Evolutionary conservation across 768 basidiomycete species (phyloP).

Genomic region (Psilocybe subaeruginosa): DNA sequence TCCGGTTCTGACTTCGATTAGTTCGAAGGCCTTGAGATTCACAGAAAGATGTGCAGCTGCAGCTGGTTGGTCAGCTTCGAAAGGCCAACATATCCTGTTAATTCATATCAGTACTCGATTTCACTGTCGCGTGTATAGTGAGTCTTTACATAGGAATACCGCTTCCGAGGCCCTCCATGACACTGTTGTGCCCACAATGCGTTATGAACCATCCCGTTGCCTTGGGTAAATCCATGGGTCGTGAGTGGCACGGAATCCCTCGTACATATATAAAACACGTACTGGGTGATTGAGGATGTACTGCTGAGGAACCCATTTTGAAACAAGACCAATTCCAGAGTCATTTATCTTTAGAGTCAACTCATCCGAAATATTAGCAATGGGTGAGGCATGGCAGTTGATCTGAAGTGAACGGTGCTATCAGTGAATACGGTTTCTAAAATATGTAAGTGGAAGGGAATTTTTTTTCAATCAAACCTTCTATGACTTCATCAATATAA

Average conservation of each 20-base stretch:
- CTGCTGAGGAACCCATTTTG: conserved; percentile 18
- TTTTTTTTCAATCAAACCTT: conserved; percentile 8
- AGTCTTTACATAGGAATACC: conserved; percentile 15
- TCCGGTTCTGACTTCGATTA: conserved; percentile 18
- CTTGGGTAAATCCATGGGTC: neutral
- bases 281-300: conserved; percentile 17
- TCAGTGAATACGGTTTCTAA: neutral
- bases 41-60: conserved; percentile 5
- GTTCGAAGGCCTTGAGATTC: conserved; percentile 12
- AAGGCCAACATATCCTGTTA: conserved; percentile 18
- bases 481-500: conserved; percentile 15
- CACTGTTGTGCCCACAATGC: conserved; percentile 17
- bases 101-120: neutral
- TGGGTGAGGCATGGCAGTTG: conserved; percentile 13
- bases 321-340: conserved; percentile 10
- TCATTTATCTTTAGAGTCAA: conserved; percentile 5
- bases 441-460: neutral
- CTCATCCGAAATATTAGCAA: conserved; percentile 9
- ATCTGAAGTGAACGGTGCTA: neutral
- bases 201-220: conserved; percentile 21
- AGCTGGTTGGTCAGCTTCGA: conserved; percentile 13
- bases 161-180: conserved; percentile 13
- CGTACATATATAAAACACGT: neutral
- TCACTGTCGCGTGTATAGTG: neutral
- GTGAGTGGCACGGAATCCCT: neutral